Conservation (phyloP, 2,329 filamentous ascomycete species). For the Aaosphaeria arxii region DNA sequence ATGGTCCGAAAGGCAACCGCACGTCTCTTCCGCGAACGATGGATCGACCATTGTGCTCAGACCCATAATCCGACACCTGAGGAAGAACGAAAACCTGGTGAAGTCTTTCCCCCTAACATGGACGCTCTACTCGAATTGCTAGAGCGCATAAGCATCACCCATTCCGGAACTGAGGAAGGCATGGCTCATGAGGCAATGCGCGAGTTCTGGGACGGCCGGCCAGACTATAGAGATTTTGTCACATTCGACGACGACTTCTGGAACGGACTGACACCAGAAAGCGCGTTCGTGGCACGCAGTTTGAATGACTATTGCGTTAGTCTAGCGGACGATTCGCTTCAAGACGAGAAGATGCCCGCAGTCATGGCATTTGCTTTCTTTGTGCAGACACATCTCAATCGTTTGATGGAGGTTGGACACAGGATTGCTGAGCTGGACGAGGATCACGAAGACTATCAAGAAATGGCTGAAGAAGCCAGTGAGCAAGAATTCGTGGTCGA, state of each 20-base stretch:
- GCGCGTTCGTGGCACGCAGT: conserved; percentile 83
- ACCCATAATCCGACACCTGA: conserved; percentile 58
- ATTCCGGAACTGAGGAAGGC: conserved; percentile 84
- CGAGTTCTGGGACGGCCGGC: conserved; percentile 91
- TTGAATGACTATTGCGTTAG: conserved; percentile 90
- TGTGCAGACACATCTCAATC: conserved; percentile 75
- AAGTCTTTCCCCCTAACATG: conserved; percentile 51
- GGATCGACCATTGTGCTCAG: conserved; percentile 92
- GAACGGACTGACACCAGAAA: conserved; percentile 79
- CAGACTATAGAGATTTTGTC: conserved; percentile 73
- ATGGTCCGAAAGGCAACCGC: conserved; percentile 89
- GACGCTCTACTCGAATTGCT: conserved; percentile 87
- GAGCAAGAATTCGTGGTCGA: conserved; percentile 96
- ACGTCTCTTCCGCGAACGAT: conserved; percentile 87
- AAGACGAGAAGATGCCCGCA: conserved; percentile 93
- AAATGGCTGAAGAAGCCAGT: conserved; percentile 75
- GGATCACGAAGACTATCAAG: conserved; percentile 56
- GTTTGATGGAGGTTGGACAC: conserved; percentile 61
- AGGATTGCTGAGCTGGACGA: conserved; percentile 53
- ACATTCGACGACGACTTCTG: conserved; percentile 73
- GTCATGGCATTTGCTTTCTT: conserved; percentile 88
- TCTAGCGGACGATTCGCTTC: conserved; percentile 70
- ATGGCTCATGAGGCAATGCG: conserved; percentile 93
- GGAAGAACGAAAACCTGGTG: conserved; percentile 49
- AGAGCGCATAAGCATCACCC: conserved; percentile 89